These are phyloP conservation scores for Theileria parva DNA, from an alignment of 169 alveolate genomes.

Conservation along the genomic window DNA sequence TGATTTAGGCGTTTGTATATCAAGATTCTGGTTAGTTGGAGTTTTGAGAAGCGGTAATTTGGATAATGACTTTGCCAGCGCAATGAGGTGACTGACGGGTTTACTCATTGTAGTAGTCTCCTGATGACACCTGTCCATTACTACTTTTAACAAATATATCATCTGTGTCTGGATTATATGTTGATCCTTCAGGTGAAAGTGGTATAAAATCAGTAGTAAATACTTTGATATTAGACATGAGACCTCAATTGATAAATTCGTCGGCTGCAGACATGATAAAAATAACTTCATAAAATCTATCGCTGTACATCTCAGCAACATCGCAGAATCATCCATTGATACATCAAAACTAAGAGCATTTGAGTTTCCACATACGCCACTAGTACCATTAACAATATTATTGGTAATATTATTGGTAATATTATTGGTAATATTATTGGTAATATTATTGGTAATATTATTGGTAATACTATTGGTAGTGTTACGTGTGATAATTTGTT, in stretches of 20 bases:
- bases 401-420: not conserved
- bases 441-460: not conserved
- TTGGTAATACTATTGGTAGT: too few relatives aligned
- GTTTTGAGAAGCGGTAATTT: not conserved
- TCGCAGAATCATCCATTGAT: conserved; percentile 39
- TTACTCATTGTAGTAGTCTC: conserved; percentile 43
- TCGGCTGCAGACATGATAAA: conserved; percentile 58
- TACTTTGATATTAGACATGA: conserved; percentile 62
- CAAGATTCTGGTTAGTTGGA: not conserved
- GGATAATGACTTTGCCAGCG: conserved; percentile 15
- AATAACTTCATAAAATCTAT: conserved; percentile 65
- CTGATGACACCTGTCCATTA: conserved; percentile 53
- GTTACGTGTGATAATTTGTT: conserved; percentile 15
- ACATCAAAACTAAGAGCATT: not conserved
- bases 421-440: too few relatives aligned
- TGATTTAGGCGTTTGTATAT: not conserved
- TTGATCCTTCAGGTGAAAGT: conserved; percentile 63
- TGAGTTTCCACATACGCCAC: too few relatives aligned
- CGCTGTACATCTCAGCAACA: conserved; percentile 64
- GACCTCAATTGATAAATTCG: conserved; percentile 64
- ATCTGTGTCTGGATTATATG: conserved; percentile 63
- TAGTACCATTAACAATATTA: too few relatives aligned
- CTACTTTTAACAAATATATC: conserved; percentile 63
- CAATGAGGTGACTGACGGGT: conserved; percentile 24
- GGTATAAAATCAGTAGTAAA: conserved; percentile 41